Conservation (phyloP, 2,329 filamentous ascomycete species). For the Sporothrix mexicana region DNA sequence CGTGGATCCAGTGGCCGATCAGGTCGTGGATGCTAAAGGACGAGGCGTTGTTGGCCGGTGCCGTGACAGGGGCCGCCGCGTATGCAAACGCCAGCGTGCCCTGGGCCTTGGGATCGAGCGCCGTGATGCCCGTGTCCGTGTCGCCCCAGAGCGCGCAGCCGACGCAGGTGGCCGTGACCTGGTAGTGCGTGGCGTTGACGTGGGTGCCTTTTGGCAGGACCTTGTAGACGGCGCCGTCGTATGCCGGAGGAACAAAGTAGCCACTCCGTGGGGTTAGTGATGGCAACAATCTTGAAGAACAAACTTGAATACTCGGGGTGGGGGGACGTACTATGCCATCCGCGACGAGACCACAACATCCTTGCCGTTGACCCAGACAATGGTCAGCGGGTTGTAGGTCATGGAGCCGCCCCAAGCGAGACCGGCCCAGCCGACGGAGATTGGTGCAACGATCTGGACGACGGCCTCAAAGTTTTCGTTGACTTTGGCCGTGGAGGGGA, state of each 20-base stretch:
- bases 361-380: conserved; percentile 53
- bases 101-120: conserved; percentile 48
- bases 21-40: conserved; percentile 53
- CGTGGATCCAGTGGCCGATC: conserved; percentile 51
- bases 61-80: conserved; percentile 47
- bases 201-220: conserved; percentile 48
- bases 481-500: conserved; percentile 44
- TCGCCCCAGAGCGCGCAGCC: conserved; percentile 53
- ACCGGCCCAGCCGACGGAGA: conserved; percentile 54
- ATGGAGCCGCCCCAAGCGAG: conserved; percentile 58
- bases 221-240: conserved; percentile 43
- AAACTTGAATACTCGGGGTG: too few relatives aligned
- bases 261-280: conserved; percentile 39
- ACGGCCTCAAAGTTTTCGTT: conserved; percentile 44
- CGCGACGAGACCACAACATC: conserved; percentile 51
- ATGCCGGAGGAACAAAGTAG: conserved; percentile 45
- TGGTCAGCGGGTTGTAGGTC: conserved; percentile 54
- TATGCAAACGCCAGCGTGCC: conserved; percentile 51
- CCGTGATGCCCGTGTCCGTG: conserved; percentile 47
- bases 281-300: too few relatives aligned
- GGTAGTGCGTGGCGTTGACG: conserved; percentile 50
- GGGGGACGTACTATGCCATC: conserved; percentile 51
- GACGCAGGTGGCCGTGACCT: conserved; percentile 49
- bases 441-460: conserved; percentile 52
- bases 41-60: conserved; percentile 46